Evolutionary conservation across 257 asterid genomes (phyloP).

Genomic region (Ilex aquifolium): DNA sequence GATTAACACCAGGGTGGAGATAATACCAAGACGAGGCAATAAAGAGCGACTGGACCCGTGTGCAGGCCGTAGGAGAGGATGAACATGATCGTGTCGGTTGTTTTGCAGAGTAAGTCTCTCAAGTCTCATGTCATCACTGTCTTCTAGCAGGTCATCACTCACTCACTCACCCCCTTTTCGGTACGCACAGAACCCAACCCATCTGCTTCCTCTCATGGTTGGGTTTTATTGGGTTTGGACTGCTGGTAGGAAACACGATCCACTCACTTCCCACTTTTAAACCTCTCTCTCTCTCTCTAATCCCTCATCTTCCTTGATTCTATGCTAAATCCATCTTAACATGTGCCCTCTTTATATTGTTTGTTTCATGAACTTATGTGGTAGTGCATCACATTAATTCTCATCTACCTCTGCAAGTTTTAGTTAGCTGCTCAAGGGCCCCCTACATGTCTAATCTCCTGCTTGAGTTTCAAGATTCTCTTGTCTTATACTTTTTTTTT

Average conservation of each 20-base stretch:
- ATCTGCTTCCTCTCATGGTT: background rate
- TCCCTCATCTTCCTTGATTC: too few relatives aligned
- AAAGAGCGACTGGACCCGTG: conserved; percentile 45
- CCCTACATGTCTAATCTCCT: conserved; percentile 2
- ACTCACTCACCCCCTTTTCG: conserved; percentile 4
- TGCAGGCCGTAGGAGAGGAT: conserved; percentile 38
- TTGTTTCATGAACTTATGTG: too few relatives aligned
- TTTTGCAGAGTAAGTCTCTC: conserved; percentile 24
- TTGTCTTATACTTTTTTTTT: too few relatives aligned
- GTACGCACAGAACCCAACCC: conserved; percentile 4
- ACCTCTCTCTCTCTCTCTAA: background rate
- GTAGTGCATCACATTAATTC: too few relatives aligned
- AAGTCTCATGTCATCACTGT: conserved; percentile 15
- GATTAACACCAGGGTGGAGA: background rate
- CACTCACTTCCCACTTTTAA: background rate
- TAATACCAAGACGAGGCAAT: conserved; percentile 13
- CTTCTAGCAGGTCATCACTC: conserved; percentile 6
- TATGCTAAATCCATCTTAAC: too few relatives aligned
- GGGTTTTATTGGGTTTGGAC: conserved; percentile 10
- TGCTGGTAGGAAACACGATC: conserved; percentile 41
- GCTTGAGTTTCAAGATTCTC: conserved; percentile 7
- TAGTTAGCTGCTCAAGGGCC: conserved; percentile 11
- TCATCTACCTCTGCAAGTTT: too few relatives aligned
- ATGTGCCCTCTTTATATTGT: too few relatives aligned
- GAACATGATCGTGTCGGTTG: conserved; percentile 69